Conservation (phyloP, 1,284 basidiomycete species). For the Melampsora larici-populina region DNA sequence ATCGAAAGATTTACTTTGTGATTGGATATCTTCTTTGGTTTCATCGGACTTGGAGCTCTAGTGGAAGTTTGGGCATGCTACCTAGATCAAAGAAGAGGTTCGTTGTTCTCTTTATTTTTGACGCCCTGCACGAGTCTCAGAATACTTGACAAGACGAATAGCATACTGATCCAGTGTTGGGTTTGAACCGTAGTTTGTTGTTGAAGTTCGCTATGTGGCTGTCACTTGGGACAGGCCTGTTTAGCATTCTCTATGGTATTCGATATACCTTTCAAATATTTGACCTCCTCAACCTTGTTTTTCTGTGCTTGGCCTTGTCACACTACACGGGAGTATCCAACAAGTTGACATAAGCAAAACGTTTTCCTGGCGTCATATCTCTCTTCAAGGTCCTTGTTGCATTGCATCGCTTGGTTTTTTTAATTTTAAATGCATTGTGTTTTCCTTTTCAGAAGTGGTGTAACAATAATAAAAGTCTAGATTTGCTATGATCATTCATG, state of each 20-base stretch:
- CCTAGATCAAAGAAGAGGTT: background rate
- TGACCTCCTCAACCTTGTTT: constrained; percentile 6
- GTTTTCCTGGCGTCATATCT: background rate
- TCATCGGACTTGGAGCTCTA: constrained; percentile 45
- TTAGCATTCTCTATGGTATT: constrained; percentile 11
- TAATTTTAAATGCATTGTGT: background rate
- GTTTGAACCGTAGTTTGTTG: background rate
- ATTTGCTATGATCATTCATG: background rate
- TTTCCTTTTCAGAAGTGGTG: background rate
- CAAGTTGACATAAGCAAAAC: background rate
- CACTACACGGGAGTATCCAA: background rate
- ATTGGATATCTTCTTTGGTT: constrained; percentile 51
- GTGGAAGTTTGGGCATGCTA: background rate
- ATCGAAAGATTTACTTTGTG: constrained; percentile 53
- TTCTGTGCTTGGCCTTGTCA: background rate
- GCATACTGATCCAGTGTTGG: background rate
- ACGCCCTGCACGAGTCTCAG: background rate
- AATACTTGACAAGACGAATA: background rate
- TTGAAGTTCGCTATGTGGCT: background rate
- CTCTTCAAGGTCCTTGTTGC: background rate
- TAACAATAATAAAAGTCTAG: too few species aligned
- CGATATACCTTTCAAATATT: background rate
- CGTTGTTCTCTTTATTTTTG: background rate
- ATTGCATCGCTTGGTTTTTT: background rate
- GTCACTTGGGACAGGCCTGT: constrained; percentile 25